Evolutionary conservation across 2,329 filamentous ascomycete genomes (phyloP).

Genomic region (Alternaria triticina): DNA sequence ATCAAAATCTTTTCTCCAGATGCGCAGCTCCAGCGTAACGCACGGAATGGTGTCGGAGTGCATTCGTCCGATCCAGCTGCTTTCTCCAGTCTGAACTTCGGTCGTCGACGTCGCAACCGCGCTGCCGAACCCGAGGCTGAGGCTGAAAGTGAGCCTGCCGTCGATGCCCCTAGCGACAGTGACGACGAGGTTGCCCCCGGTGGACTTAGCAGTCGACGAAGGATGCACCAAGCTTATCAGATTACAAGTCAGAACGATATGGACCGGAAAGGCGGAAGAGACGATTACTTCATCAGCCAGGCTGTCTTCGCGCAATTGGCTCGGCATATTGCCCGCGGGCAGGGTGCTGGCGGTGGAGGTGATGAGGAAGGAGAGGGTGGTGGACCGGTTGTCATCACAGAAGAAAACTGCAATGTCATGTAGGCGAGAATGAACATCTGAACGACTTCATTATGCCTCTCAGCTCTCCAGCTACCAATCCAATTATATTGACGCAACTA

Average conservation of each 20-base stretch:
- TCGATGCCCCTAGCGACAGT: slow-evolving; percentile 26
- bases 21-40: slow-evolving; percentile 62
- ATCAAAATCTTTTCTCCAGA: slow-evolving; percentile 73
- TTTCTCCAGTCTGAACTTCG: slow-evolving; percentile 50
- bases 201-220: slow-evolving; percentile 63
- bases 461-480: not conserved
- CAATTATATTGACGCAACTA: not conserved
- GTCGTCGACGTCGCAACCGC: slow-evolving; percentile 25
- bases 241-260: slow-evolving; percentile 69
- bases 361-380: slow-evolving; percentile 31
- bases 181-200: slow-evolving; percentile 49
- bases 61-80: slow-evolving; percentile 53
- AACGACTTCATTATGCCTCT: not conserved
- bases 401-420: slow-evolving; percentile 42
- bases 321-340: slow-evolving; percentile 38
- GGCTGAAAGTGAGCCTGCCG: slow-evolving; percentile 2
- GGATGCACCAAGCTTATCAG: slow-evolving; percentile 65
- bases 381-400: slow-evolving; percentile 34
- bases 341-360: slow-evolving; percentile 20
- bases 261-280: slow-evolving; percentile 63
- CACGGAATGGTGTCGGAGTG: slow-evolving; percentile 65
- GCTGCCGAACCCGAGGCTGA: not conserved
- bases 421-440: slow-evolving; percentile 7
- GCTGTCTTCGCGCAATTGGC: slow-evolving; percentile 47
- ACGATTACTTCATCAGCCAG: slow-evolving; percentile 62